Evolutionary conservation across 371 early-diverging fungal species (phyloP), one percentile per base, ranked within the genome.

Genomic region (Mortierella sp.): DNA sequence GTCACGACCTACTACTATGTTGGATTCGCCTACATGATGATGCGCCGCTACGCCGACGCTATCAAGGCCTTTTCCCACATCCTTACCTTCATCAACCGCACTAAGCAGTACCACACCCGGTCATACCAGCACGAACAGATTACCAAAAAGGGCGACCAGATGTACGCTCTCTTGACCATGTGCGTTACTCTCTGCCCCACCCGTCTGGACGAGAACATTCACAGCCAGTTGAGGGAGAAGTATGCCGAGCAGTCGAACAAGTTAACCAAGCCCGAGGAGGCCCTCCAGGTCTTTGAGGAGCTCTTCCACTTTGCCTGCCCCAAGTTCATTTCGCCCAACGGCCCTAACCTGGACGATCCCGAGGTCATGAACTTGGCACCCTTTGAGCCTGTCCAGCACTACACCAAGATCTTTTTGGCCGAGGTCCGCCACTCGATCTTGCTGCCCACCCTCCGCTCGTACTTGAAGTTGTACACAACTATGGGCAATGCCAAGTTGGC

Each of bases 11-110:
- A 96, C 91, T 98, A 98, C 90, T 97, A 98, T 88, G 95, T 98
- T 71, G 98, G 98, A 71, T 98, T 97, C 84, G 95, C 98, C 44
- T 98, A 98, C 92, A 94, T 97, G 96, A 98, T 98, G 99, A 96
- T 98, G 95, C 92, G 98, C 74, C 92, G 99, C 70, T 98, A 97
- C 85, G 94, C 97, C 55, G 99, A 98, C 84, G 99, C 99, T 74
- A 97, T 97, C 91, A 95, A 95, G 88, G 93, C 96, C 32, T 97
- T 97, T 90, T 94, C 96, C 35, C 96, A 96, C 84, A 95, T 98
- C 84, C 92, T 97, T 74, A 93, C 95, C 32, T 98, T 96, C 87
- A 95, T 98, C 75, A 92, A 95, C 79, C 94, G 97, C 76, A 97
- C 97, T 56, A 96, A 96, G 92, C 97, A 97, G 89, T 98, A 97